Conservation (phyloP, 2,329 filamentous ascomycete genomes). For the Monilinia vaccinii-corymbosi region DNA sequence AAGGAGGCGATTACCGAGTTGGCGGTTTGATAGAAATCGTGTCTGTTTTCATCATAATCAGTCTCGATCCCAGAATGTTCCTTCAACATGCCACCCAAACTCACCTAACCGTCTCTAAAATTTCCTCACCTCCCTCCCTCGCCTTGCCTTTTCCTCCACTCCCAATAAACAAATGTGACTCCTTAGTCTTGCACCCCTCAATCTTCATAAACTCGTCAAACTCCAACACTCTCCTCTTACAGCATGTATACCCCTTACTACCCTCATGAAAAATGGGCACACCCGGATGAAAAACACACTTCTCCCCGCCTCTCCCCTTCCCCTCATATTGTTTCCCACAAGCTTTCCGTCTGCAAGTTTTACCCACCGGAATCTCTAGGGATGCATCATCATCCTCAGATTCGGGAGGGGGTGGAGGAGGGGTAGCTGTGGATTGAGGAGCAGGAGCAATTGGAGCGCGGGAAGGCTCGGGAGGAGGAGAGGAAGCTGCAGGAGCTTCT, state of each 20-base stretch:
- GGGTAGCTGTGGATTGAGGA: constrained; percentile 34
- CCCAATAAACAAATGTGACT: constrained; percentile 75
- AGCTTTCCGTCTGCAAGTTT: constrained; percentile 66
- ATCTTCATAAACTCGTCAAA: constrained; percentile 99
- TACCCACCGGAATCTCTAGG: constrained; percentile 62
- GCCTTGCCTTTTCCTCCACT: constrained; percentile 63
- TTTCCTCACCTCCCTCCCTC: constrained; percentile 56
- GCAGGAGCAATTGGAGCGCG: constrained; percentile 35
- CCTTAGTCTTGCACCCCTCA: constrained; percentile 77
- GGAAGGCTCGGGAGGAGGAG: neutral
- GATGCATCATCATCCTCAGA: constrained; percentile 80
- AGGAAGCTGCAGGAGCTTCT: constrained; percentile 32
- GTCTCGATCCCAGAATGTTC: neutral
- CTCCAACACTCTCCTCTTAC: constrained; percentile 87
- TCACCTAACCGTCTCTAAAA: constrained; percentile 68
- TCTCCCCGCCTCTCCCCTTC: constrained; percentile 55
- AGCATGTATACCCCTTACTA: constrained; percentile 95
- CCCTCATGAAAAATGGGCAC: constrained; percentile 94
- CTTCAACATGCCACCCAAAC: constrained; percentile 21
- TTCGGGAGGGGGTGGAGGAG: constrained; percentile 58
- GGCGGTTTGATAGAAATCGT: constrained; percentile 92
- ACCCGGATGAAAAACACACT: constrained; percentile 83
- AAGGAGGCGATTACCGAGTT: constrained; percentile 79
- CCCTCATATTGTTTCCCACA: constrained; percentile 62
- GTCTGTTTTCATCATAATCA: constrained; percentile 36